Base-by-base conservation (phyloP, 83 land plant species). In the Picea abies region DNA sequence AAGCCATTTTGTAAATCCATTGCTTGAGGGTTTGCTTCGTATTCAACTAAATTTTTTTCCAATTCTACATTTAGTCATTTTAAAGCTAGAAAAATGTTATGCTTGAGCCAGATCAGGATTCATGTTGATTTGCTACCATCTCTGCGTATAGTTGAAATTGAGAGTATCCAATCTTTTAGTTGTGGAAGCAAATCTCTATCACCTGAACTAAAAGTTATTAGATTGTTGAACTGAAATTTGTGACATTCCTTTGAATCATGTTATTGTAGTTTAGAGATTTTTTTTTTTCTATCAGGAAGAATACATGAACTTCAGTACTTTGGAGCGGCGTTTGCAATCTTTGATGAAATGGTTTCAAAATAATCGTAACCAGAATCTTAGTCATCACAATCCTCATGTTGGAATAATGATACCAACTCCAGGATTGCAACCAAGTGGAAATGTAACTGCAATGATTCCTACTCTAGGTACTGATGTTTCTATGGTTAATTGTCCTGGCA, bases 321-420 rank as follows among this genome's bases (percentile, higher is more conserved):
- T 95, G 85, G 96, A 96, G 84, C 82, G 82, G 26, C 91, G 94
- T 56, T 83, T 92, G 72, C 89, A 86, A 58, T 25, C 15, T 65
- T 35, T 90, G 68, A 66, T 86, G 39, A 88, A 79, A 72, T 80
- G 89, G 16, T 29, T 84, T 58, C 76, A 79, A 16, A 89, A 64
- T 78, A 87, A 69, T 80, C 86, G 79, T 58, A 60, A 23, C 83
- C 87, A 76, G 80, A 86, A 87, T 68, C 56, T 47, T 3, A 63
- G 58, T 35, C 89, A 79, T 56, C 70, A 52, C 71, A 79, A 82
- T 67, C 76, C 68, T 82, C 52, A 83, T 52, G 67, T 87, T 32
- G 73, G 88, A 79, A 82, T 87, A 35, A 93, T 90, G 93, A 90
- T 90, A 67, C 95, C 95, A 20, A 90, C 92, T 16, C 93, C 95